Base-by-base conservation (phyloP, 192 early-diverging fungal species). In the Dimargaris verticillata region DNA sequence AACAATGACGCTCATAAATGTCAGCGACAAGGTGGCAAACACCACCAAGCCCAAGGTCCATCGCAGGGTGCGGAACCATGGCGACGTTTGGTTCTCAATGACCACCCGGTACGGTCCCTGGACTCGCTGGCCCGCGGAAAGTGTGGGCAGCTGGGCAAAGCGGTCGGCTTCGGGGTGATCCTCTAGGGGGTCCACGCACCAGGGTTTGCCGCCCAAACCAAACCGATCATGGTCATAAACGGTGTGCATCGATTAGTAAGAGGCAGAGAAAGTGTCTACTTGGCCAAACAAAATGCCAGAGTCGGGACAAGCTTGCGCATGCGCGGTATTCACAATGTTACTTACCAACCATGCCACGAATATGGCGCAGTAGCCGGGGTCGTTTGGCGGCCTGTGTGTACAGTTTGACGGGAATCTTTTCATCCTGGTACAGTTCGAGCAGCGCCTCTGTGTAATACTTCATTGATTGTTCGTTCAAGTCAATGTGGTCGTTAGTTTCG, bases 21-120 rank as follows among this genome's bases (percentile, higher is more conserved):
- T 86, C 48, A 88, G 65, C 61, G 85, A 82, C 54, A 82, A 83
- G 53, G 86, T 85, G 0, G 82, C 83, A 58, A 71, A 68, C 6
- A 76, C 42, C 1, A 72, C 25, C 41, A 65, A 65, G 63, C 68
- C 71, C 26, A 69, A 11, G 0, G 72, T 17, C 74, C 71, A 72
- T 53, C 70, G 70, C 44, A 67, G 28, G 41, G 28, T 42, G 43
- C 57, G 38, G 17, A 59, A 17, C 57, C 33, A 43, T 20, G 43
- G 25, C 13, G 57, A 59, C 13, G 49, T 29, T 55, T 25, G 28
- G 15, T 25, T 55, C 18, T 33, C 53, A 55, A 25, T 33, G 22
- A 55, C 25, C 28, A 25, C 26, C 9, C 53, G 26, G 26, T 26
- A 26, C 28, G 53, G 26, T 10, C 49, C 49, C 49, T 38, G 33